Evolutionary conservation across 176 grass and related monocot species (phyloP), one percentile per base, ranked within the genome.

Genomic region (Oryza punctata): DNA sequence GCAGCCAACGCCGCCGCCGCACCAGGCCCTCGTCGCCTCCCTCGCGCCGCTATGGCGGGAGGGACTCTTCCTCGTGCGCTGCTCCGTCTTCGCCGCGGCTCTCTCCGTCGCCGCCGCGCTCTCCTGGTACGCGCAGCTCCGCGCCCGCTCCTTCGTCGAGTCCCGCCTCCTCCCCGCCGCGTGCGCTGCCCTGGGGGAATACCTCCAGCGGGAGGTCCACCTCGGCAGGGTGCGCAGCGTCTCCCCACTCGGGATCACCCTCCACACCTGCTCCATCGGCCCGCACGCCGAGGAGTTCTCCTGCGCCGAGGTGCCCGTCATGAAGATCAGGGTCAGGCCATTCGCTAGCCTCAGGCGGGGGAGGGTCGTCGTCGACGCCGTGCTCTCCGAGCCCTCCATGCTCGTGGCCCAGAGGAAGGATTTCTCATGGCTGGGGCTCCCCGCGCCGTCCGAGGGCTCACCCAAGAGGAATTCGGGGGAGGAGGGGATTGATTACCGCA

Each of bases 361-460:
- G 43, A 94, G 64, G 77, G 85, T 99, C 83, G 93, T 99, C 77
- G 67, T 99, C 25, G 94, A 99, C 84, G 96, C 96, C 16, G 71
- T 96, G 75, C 78, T 96, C 40, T 94, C 89, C 59, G 89, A 90
- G 66, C 96, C 96, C 65, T 92, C 91, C 21, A 82, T 66, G 27
- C 71, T 96, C 46, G 93, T 99, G 38, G 89, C 96, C 23, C 96
- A 99, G 77, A 94, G 49, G 67, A 94, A 90, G 79, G 93, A 99
- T 76, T 99, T 96, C 87, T 99, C 96, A 0, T 99, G 96, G 96
- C 79, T 99, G 12, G 96, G 96, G 41, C 91, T 96, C 47, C 96
- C 96, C 32, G 0, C 80, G 8, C 87, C 92, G 19, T 89, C 93
- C 15, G 91, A 89, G 83, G 73, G 54, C 63, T 66, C 69, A 6